Evolutionary conservation across 768 basidiomycete genomes (phyloP).

Genomic region (Kwoniella sp.): DNA sequence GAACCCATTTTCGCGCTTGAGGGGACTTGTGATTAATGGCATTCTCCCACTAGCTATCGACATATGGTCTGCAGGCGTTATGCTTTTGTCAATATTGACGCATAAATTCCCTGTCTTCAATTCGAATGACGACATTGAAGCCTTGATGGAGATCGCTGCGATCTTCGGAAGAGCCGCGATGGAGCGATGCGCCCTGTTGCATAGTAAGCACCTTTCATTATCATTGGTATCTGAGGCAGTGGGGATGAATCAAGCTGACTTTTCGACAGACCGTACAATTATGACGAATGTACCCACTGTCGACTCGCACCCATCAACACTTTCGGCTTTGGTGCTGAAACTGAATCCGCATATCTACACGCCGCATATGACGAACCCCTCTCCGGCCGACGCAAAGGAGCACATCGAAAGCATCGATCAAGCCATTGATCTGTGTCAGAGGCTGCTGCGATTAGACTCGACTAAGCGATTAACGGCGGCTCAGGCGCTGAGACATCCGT

Average conservation of each 20-base stretch:
- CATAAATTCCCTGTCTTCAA: constrained; percentile 93
- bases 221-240: neutral
- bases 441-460: constrained; percentile 74
- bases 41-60: constrained; percentile 74
- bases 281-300: constrained; percentile 85
- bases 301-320: constrained; percentile 66
- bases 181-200: constrained; percentile 81
- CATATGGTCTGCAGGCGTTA: constrained; percentile 92
- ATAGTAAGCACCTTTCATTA: constrained; percentile 69
- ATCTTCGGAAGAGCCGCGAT: constrained; percentile 81
- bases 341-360: constrained; percentile 68
- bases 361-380: constrained; percentile 62
- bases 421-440: constrained; percentile 75
- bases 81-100: constrained; percentile 86
- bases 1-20: neutral
- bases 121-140: constrained; percentile 90
- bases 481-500: constrained; percentile 75
- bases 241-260: constrained; percentile 16
- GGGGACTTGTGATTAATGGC: constrained; percentile 20
- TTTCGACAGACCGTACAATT: constrained; percentile 76
- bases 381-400: constrained; percentile 55
- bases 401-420: constrained; percentile 65
- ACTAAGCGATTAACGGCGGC: constrained; percentile 76
- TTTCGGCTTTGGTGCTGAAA: constrained; percentile 73
- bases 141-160: constrained; percentile 87